Evolutionary conservation across 108 stramenopile genomes (phyloP).

Genomic region (Pseudonitzschia pungens): DNA sequence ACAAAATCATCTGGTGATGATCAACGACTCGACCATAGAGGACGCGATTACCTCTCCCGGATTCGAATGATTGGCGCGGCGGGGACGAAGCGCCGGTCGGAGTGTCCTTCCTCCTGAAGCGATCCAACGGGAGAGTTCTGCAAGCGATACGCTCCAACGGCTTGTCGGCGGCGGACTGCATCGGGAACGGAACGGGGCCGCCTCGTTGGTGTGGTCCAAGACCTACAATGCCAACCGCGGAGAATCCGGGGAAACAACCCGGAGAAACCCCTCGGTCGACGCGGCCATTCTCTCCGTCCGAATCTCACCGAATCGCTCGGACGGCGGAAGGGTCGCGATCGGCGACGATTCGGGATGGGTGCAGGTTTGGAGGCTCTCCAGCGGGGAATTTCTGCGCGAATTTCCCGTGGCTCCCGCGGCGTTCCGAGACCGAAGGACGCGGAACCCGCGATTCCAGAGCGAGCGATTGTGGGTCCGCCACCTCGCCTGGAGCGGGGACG

Average conservation of each 20-base stretch:
- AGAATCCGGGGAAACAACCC: background rate
- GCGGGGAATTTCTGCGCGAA: background rate
- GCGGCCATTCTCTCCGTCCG: background rate
- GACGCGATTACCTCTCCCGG: background rate
- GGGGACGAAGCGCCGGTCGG: background rate
- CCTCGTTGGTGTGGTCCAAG: background rate
- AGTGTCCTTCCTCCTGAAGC: background rate
- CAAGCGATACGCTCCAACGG: background rate
- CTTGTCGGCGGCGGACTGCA: background rate
- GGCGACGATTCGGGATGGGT: constrained; percentile 14
- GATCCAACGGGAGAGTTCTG: background rate
- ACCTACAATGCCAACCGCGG: background rate
- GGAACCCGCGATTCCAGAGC: background rate
- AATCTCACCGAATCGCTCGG: background rate
- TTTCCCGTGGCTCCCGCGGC: background rate
- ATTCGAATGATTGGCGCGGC: background rate
- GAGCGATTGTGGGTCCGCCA: background rate
- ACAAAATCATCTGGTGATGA: background rate
- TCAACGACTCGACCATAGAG: background rate
- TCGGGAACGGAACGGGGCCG: background rate
- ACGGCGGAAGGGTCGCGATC: constrained; percentile 9
- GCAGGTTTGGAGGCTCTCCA: background rate
- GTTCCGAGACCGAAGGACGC: background rate
- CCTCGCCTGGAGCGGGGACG: background rate
- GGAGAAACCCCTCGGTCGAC: too few relatives aligned